phyloP scores from a whole-genome alignment of 225 moss, liverwort and hornwort species.

The Straminergon stramineum region DNA sequence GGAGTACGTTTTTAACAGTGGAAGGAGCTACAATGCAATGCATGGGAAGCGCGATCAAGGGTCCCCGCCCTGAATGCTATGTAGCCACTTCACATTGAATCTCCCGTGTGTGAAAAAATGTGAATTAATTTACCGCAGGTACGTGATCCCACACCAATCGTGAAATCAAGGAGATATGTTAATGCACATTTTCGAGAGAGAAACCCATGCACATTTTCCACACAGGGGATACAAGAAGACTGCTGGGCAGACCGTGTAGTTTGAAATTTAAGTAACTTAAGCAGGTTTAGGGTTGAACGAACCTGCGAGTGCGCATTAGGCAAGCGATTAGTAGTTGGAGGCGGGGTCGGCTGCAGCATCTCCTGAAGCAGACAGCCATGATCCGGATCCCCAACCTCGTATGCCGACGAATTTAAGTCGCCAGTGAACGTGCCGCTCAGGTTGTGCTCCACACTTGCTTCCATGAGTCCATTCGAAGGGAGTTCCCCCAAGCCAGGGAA shows the following conservation, averaged over 20 bases:
- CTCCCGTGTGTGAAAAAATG: background rate
- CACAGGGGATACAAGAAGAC: background rate
- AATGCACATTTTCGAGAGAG: background rate
- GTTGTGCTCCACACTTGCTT: conserved; percentile 15
- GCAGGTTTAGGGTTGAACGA: background rate
- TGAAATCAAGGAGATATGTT: background rate
- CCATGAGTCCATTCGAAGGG: conserved; percentile 23
- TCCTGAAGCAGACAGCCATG: conserved; percentile 52
- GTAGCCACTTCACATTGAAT: background rate
- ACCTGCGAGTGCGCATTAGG: background rate
- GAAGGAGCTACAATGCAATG: background rate
- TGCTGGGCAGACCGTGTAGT: background rate
- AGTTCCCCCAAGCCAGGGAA: conserved; percentile 44
- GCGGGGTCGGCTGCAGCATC: conserved; percentile 36
- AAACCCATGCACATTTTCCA: background rate
- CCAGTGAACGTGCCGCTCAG: conserved; percentile 31
- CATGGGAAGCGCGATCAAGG: background rate
- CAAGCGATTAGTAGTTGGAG: background rate
- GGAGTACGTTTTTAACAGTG: background rate
- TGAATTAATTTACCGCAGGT: background rate
- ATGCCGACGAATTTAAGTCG: conserved; percentile 35
- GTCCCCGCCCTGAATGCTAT: background rate
- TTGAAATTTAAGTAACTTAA: background rate
- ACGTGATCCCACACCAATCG: background rate
- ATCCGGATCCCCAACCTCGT: conserved; percentile 42